Evolutionary conservation across 352 stramenopile species (phyloP).

Genomic region (Phytophthora lateralis): DNA sequence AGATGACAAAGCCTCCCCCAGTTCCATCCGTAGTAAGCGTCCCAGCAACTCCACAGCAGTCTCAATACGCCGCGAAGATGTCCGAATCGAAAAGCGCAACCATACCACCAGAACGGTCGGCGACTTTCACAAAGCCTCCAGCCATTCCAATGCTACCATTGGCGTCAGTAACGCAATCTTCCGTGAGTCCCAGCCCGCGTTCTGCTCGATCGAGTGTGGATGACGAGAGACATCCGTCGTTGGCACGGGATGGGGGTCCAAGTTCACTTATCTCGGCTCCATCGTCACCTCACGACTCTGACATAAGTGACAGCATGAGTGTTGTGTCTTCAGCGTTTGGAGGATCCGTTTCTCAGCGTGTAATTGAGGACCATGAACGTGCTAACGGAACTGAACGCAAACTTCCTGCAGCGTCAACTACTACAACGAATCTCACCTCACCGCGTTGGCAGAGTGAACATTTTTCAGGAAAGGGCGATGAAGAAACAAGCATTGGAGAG

Average conservation of each 20-base stretch:
- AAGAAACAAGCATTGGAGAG: slow-evolving; percentile 3
- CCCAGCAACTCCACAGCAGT: slow-evolving; percentile 2
- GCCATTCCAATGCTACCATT: slow-evolving; percentile 20
- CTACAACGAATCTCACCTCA: slow-evolving; percentile 13
- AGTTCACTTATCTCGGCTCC: slow-evolving; percentile 16
- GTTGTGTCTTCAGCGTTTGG: slow-evolving; percentile 28
- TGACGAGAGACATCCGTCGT: slow-evolving; percentile 12
- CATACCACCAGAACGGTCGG: slow-evolving; percentile 1
- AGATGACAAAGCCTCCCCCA: slow-evolving; percentile 19
- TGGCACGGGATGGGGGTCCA: slow-evolving; percentile 10
- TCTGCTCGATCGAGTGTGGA: slow-evolving; percentile 31
- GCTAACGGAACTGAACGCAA: slow-evolving; percentile 13
- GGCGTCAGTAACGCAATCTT: slow-evolving; percentile 16
- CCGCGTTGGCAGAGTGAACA: slow-evolving; percentile 24
- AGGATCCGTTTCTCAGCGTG: slow-evolving; percentile 12
- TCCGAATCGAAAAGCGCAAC: slow-evolving; percentile 12
- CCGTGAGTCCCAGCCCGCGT: slow-evolving; percentile 12
- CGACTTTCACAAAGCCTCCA: slow-evolving; percentile 12
- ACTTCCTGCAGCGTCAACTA: neutral
- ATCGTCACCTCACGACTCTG: slow-evolving; percentile 26
- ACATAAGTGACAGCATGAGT: slow-evolving; percentile 30
- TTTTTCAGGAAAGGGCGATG: slow-evolving; percentile 21
- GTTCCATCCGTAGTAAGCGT: neutral
- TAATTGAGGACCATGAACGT: slow-evolving; percentile 15
- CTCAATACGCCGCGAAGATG: slow-evolving; percentile 3